Base-by-base conservation (phyloP, 768 basidiomycete species). In the Leccinum fibrillosum region DNA sequence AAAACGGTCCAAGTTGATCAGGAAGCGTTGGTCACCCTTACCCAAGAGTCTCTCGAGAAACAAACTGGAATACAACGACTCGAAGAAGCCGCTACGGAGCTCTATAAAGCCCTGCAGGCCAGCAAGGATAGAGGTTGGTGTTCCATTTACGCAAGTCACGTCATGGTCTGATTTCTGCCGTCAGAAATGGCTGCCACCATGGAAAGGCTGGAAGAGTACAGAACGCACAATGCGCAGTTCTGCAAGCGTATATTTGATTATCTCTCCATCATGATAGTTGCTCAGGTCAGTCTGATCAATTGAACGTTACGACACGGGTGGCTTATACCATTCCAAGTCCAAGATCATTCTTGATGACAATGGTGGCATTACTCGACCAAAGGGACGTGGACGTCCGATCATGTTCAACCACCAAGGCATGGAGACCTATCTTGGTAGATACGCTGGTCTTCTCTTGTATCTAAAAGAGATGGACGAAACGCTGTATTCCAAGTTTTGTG, bases 131-230 rank as follows among this genome's bases (percentile, higher is more conserved):
- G 89, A 64, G 93, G 94, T 92, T 54, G 21, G 45, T 19, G 47
- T 9, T 52, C 50, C 21, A 32, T 49, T 7, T 49, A 39, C 35
- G 45, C 51, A 4, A 26, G 19, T 44, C 42, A 11, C 19, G 23
- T 30, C 11, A 13, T 44, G 44, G 11, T 15, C 56, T 71, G 25
- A 66, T 52, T 28, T 45, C 11, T 15, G 10, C 52, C 37, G 42
- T 56, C 49, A 87, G 96, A 96, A 67, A 96, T 98, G 87, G 93
- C 94, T n/a, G 94, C 94, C 7, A 94, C 94, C 0, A 95, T 95
- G 83, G 94, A 94, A 73, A 80, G 94, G 26, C 76, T 97, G 60
- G 85, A 88, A 60, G 96, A 98, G 72, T 98, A 98, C 69, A 82
- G 84, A 58, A 93, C 90, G 2, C 85, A 94, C 69, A 96, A 96